Percentiles rank a stretch among this genome's conserved stretches.
These are phyloP conservation scores for Coniophora puteana DNA, from an alignment of 1,284 basidiomycete genomes.

Conservation along the genomic window DNA sequence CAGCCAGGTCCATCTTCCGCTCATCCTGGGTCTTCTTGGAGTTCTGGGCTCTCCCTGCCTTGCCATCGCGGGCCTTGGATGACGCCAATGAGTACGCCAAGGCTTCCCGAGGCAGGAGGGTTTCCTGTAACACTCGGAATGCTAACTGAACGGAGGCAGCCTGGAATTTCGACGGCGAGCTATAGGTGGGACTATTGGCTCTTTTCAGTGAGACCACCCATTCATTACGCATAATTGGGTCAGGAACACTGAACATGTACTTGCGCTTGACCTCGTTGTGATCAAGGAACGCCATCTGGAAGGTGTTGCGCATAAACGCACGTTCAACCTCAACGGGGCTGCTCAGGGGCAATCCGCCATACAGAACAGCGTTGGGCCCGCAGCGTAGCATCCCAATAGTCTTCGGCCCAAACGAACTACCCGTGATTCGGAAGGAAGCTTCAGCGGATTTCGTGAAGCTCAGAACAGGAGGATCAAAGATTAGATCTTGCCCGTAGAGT, in stretches of 20 bases:
- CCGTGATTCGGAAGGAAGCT: constrained; percentile 85
- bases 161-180: constrained; percentile 30
- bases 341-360: constrained; percentile 75
- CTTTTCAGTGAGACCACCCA: constrained; percentile 72
- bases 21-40: constrained; percentile 22
- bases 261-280: constrained; percentile 68
- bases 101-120: constrained; percentile 51
- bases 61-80: no score
- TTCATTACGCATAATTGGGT: constrained; percentile 66
- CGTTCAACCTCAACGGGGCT: constrained; percentile 79
- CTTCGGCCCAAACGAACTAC: constrained; percentile 76
- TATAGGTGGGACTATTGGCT: constrained; percentile 32
- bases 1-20: constrained; percentile 11
- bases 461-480: constrained; percentile 81
- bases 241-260: constrained; percentile 92
- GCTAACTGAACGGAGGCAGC: constrained; percentile 53
- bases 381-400: constrained; percentile 77
- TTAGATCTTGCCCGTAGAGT: constrained; percentile 80
- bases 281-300: constrained; percentile 83
- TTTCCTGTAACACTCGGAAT: constrained; percentile 81
- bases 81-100: constrained; percentile 20
- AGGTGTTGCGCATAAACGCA: constrained; percentile 91
- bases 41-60: constrained; percentile 20
- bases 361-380: constrained; percentile 77
- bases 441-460: constrained; percentile 74